Evolutionary conservation across 1,139 yeast genomes (phyloP).

Genomic region (Nakaseomyces bracarensis): DNA sequence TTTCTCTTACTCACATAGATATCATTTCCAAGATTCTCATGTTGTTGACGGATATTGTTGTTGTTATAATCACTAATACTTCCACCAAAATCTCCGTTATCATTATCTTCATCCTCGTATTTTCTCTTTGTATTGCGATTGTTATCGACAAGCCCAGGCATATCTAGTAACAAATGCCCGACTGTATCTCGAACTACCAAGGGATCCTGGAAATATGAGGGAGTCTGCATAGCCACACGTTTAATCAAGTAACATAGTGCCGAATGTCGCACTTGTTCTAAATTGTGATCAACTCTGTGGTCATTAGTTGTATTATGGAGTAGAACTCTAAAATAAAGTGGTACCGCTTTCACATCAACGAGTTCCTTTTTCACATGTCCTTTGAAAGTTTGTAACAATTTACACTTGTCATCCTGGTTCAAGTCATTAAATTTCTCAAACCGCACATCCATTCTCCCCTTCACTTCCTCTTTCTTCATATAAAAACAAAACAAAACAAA

Average conservation of each 20-base stretch:
- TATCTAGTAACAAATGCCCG: not conserved
- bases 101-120: too few species aligned
- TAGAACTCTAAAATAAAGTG: slow-evolving; percentile 48
- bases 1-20: slow-evolving; percentile 18
- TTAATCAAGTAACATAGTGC: slow-evolving; percentile 69
- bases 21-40: too few species aligned
- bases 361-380: slow-evolving; percentile 62
- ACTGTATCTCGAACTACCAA: not conserved
- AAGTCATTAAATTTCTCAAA: slow-evolving; percentile 1
- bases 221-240: slow-evolving; percentile 67
- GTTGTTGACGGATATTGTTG: too few species aligned
- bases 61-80: too few species aligned
- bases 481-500: too few species aligned
- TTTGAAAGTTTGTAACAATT: slow-evolving; percentile 44
- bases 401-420: not conserved
- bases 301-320: slow-evolving; percentile 33
- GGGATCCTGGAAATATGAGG: slow-evolving; percentile 41
- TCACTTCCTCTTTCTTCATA: too few species aligned
- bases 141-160: not conserved
- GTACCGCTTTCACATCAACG: slow-evolving; percentile 47
- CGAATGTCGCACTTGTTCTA: slow-evolving; percentile 49
- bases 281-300: too few species aligned
- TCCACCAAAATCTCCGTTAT: too few species aligned
- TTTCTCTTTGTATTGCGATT: slow-evolving; percentile 14
- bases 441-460: too few species aligned